phyloP scores from a whole-genome alignment of 805 yeast species.

The Spathaspora hagerdaliae region DNA sequence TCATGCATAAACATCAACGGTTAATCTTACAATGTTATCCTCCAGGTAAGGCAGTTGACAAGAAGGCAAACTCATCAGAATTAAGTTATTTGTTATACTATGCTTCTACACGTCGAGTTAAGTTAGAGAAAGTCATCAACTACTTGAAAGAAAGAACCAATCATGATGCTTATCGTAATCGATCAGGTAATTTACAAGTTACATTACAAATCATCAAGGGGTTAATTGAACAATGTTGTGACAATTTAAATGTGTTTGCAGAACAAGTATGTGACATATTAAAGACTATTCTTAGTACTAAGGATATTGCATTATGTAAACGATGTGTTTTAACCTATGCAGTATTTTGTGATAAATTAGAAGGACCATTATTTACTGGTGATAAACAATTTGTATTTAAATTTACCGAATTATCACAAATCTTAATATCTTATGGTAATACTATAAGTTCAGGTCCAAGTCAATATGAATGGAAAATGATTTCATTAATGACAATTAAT shows the following conservation, averaged over 20 bases:
- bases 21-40: conserved; percentile 91
- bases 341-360: conserved; percentile 44
- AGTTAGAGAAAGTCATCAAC: conserved; percentile 79
- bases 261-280: conserved; percentile 61
- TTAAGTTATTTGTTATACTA: conserved; percentile 83
- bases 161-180: conserved; percentile 52
- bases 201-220: conserved; percentile 68
- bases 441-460: conserved; percentile 19
- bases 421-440: conserved; percentile 15
- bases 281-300: conserved; percentile 43
- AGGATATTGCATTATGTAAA: conserved; percentile 62
- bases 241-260: conserved; percentile 82
- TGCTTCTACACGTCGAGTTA: conserved; percentile 84
- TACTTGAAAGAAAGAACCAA: conserved; percentile 61
- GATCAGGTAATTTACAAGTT: conserved; percentile 80
- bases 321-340: conserved; percentile 46
- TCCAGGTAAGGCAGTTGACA: conserved; percentile 78
- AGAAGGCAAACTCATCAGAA: conserved; percentile 90
- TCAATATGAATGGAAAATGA: conserved; percentile 42
- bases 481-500: conserved; percentile 38
- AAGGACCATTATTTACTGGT: conserved; percentile 61
- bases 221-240: conserved; percentile 71
- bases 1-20: conserved; percentile 83
- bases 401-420: conserved; percentile 34
- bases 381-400: conserved; percentile 52